These are phyloP conservation scores for Ascoidea tarda DNA, from an alignment of 805 yeast genomes.

Conservation along the genomic window DNA sequence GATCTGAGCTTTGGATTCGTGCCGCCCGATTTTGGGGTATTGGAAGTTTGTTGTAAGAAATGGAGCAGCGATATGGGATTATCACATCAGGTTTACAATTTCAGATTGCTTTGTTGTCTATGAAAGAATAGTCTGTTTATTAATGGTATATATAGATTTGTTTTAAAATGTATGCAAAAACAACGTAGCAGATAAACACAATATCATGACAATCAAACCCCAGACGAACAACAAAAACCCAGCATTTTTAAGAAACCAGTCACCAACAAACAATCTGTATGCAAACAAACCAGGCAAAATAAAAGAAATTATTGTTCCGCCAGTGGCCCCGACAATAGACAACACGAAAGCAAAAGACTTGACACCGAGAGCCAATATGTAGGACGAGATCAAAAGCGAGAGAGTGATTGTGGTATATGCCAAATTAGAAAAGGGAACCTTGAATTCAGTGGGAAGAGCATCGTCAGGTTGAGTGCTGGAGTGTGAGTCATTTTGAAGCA, in stretches of 20 bases:
- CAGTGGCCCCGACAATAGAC: constrained; percentile 71
- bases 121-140: too few relatives aligned
- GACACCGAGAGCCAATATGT: constrained; percentile 43
- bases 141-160: too few relatives aligned
- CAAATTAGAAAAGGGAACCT: constrained; percentile 30
- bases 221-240: constrained; percentile 45
- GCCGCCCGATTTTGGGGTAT: too few relatives aligned
- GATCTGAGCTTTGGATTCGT: too few relatives aligned
- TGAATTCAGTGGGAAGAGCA: background rate
- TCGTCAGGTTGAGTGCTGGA: background rate
- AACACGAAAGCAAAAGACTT: constrained; percentile 54
- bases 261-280: constrained; percentile 33
- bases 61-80: too few relatives aligned
- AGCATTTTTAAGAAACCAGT: constrained; percentile 24
- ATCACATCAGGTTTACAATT: too few relatives aligned
- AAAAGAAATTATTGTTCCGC: constrained; percentile 67
- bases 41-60: too few relatives aligned
- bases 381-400: constrained; percentile 30
- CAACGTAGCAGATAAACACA: constrained; percentile 37
- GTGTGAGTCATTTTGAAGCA: background rate
- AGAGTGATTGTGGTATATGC: constrained; percentile 37
- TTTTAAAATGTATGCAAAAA: background rate
- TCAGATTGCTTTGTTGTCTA: too few relatives aligned
- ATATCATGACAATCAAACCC: constrained; percentile 59
- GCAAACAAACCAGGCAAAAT: constrained; percentile 72